Conservation (phyloP, 2,329 filamentous ascomycete genomes). For the Dactylonectria macrodidyma region DNA sequence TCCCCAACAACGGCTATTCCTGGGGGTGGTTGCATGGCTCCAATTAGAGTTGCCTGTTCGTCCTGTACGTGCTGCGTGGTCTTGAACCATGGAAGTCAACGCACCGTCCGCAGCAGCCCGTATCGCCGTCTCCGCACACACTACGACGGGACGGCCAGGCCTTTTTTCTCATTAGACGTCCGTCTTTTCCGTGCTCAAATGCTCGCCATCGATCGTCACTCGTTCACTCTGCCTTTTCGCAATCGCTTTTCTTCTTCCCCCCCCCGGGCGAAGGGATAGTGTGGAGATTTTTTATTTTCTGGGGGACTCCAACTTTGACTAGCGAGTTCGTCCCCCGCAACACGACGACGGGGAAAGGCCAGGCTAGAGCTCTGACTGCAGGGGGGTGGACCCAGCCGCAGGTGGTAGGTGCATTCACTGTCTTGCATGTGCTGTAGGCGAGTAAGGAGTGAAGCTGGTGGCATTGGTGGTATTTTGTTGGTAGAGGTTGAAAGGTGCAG, state of each 20-base stretch:
- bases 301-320: conserved; percentile 42
- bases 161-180: too few species aligned
- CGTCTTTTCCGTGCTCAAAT: not conserved
- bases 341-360: conserved; percentile 34
- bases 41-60: conserved; percentile 26
- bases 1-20: conserved; percentile 18
- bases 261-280: conserved; percentile 47
- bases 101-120: not conserved
- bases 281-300: conserved; percentile 40
- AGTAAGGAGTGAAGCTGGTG: not conserved
- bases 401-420: not conserved
- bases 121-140: conserved; percentile 30
- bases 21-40: conserved; percentile 19
- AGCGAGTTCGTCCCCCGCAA: conserved; percentile 44
- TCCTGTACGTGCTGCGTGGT: too few species aligned
- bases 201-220: too few species aligned
- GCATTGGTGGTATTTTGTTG: not conserved
- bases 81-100: too few species aligned
- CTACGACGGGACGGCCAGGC: conserved; percentile 35
- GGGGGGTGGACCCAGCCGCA: conserved; percentile 30
- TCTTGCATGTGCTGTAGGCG: too few species aligned
- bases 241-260: conserved; percentile 8
- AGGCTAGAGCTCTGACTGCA: conserved; percentile 9
- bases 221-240: too few species aligned
- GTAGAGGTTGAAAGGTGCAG: too few species aligned